Percentiles rank a stretch among this genome's conserved stretches.
Conservation (phyloP, 2,329 filamentous ascomycete genomes). For the Nannizzia gypsea region DNA sequence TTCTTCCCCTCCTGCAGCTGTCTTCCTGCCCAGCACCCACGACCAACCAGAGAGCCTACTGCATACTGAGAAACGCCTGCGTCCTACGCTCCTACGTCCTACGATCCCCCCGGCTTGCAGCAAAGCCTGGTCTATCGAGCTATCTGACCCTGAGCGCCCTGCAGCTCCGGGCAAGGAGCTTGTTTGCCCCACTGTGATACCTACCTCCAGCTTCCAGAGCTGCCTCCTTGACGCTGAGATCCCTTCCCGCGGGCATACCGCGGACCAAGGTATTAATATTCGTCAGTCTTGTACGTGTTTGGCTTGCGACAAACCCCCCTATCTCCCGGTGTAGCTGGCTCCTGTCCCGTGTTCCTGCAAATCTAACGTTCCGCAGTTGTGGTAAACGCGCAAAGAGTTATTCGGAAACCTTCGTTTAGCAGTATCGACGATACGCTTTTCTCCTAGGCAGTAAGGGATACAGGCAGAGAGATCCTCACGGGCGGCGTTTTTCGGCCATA, state of each 20-base stretch:
- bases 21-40: not conserved
- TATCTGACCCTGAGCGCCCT: not conserved
- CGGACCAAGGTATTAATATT: not conserved
- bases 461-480: not conserved
- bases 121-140: not conserved
- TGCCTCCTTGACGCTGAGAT: not conserved
- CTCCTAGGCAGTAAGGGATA: not conserved
- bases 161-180: not conserved
- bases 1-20: not conserved
- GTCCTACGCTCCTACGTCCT: not conserved
- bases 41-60: not conserved
- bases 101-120: not conserved
- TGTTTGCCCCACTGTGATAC: constrained; percentile 2
- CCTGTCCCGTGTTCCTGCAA: not conserved
- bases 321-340: not conserved
- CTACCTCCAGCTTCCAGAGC: not conserved
- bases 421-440: not conserved
- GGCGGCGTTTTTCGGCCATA: not conserved
- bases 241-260: not conserved
- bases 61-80: not conserved
- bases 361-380: not conserved
- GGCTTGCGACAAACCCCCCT: not conserved
- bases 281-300: not conserved
- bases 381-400: not conserved
- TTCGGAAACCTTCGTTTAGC: not conserved